Conservation (phyloP, 2,329 filamentous ascomycete species). For the Penicillium fuscoglaucum region DNA sequence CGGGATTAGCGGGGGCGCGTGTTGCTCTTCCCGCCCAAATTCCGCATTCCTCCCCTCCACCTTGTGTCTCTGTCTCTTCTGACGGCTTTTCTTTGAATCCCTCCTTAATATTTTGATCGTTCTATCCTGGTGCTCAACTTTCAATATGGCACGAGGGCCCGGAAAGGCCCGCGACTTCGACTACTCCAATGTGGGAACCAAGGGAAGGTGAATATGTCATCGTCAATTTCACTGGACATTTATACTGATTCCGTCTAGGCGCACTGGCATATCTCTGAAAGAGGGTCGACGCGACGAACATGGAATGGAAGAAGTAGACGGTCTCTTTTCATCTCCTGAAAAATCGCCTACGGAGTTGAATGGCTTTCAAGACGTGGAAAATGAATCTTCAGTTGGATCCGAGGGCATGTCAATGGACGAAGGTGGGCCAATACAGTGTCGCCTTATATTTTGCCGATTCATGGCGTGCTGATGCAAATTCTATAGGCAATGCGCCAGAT, state of each 20-base stretch:
- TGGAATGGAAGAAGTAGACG: conserved; percentile 84
- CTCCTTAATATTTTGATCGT: not conserved
- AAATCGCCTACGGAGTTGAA: conserved; percentile 52
- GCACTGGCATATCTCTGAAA: conserved; percentile 81
- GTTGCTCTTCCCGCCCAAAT: conserved; percentile 24
- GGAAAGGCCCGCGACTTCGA: conserved; percentile 49
- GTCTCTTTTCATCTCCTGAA: conserved; percentile 84
- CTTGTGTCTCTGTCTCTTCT: conserved; percentile 1
- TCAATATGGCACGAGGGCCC: conserved; percentile 42
- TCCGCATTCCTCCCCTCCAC: conserved; percentile 26
- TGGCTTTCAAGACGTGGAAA: conserved; percentile 33
- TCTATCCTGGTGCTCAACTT: conserved; percentile 20
- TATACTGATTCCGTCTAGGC: conserved; percentile 55
- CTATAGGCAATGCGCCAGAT: conserved; percentile 42
- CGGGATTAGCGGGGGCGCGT: conserved; percentile 36
- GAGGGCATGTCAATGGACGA: conserved; percentile 65
- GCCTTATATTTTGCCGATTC: not conserved
- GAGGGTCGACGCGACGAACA: conserved; percentile 85
- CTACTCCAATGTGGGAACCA: conserved; percentile 50
- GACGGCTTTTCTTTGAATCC: not conserved
- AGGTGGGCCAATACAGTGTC: conserved; percentile 48
- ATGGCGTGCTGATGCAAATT: conserved; percentile 11
- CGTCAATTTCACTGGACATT: conserved; percentile 3
- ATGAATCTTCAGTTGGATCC: conserved; percentile 53
- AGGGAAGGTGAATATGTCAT: conserved; percentile 43